These are phyloP conservation scores for Gliomastix tumulicola DNA, from an alignment of 2,329 filamentous ascomycete species.

Conservation along the genomic window DNA sequence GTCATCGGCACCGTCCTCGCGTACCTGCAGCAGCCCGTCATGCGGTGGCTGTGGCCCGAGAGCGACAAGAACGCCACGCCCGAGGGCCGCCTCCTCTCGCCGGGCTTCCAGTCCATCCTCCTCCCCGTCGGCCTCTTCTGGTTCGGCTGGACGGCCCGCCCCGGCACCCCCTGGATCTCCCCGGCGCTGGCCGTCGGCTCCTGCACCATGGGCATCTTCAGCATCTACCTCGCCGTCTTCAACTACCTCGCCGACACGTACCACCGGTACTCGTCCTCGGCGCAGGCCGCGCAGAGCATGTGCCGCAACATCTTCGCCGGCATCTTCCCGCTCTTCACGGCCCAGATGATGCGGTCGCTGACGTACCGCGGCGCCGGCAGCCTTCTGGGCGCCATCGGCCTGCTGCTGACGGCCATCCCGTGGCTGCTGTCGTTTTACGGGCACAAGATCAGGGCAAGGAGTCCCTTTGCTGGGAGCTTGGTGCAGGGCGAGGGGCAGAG, in stretches of 20 bases:
- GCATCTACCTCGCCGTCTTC: conserved; percentile 61
- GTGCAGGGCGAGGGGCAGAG: too few relatives aligned
- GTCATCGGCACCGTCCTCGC: conserved; percentile 46
- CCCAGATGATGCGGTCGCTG: conserved; percentile 52
- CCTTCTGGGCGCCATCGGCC: conserved; percentile 53
- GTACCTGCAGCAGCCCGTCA: conserved; percentile 48
- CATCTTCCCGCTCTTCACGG: conserved; percentile 55
- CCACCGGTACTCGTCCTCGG: conserved; percentile 58
- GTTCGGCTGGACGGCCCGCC: conserved; percentile 58
- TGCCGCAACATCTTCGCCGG: conserved; percentile 60
- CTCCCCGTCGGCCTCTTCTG: conserved; percentile 62
- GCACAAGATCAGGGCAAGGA: conserved; percentile 51
- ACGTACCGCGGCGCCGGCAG: conserved; percentile 55
- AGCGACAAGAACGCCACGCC: conserved; percentile 30
- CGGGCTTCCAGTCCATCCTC: conserved; percentile 53
- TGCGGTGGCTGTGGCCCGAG: conserved; percentile 36
- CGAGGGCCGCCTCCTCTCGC: conserved; percentile 57
- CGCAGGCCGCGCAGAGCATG: conserved; percentile 59
- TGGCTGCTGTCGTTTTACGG: conserved; percentile 63
- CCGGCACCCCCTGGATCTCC: conserved; percentile 52
- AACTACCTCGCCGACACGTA: conserved; percentile 65
- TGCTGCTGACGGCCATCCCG: conserved; percentile 55
- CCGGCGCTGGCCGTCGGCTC: conserved; percentile 54
- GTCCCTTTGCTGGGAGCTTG: conserved; percentile 47
- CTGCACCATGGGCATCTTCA: conserved; percentile 62